A percentile compares a stretch with the other conserved stretches of the same genome.
Conservation (phyloP, 441 rosid species). For the Croton laevigatus region DNA sequence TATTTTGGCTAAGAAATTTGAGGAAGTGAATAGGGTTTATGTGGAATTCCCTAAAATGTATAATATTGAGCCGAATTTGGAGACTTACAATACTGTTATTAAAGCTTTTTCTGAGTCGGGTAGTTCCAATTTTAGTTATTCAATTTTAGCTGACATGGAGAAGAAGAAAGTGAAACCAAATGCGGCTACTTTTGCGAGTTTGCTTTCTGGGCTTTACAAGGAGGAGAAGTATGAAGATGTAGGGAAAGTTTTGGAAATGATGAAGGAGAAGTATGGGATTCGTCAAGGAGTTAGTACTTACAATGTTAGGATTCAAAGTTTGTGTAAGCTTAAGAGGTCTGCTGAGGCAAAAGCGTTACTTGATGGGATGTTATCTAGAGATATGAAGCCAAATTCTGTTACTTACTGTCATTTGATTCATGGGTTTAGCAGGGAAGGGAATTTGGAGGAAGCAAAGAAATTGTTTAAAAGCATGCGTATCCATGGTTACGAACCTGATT, state of each 20-base stretch:
- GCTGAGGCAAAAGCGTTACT: slow-evolving; percentile 57
- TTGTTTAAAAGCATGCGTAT: slow-evolving; percentile 54
- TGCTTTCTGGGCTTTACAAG: slow-evolving; percentile 60
- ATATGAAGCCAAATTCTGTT: slow-evolving; percentile 50
- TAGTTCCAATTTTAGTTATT: slow-evolving; percentile 54
- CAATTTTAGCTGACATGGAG: slow-evolving; percentile 71
- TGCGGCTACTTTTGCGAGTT: slow-evolving; percentile 40
- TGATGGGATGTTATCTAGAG: slow-evolving; percentile 45
- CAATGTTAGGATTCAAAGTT: slow-evolving; percentile 61
- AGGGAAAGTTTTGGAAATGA: slow-evolving; percentile 56
- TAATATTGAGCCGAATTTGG: slow-evolving; percentile 52
- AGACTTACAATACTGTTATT: slow-evolving; percentile 58
- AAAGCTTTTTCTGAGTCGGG: slow-evolving; percentile 62
- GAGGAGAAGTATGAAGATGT: slow-evolving; percentile 74
- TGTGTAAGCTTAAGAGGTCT: slow-evolving; percentile 57
- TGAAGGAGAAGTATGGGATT: slow-evolving; percentile 48
- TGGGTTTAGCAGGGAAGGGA: slow-evolving; percentile 64
- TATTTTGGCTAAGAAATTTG: slow-evolving; percentile 49
- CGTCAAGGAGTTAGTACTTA: slow-evolving; percentile 37
- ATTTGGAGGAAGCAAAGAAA: slow-evolving; percentile 59
- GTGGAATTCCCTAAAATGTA: slow-evolving; percentile 57
- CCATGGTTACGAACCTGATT: slow-evolving; percentile 47
- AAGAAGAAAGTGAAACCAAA: slow-evolving; percentile 53
- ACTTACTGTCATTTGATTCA: slow-evolving; percentile 62
- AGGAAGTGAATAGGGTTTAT: slow-evolving; percentile 57